Conservation (phyloP, 192 early-diverging fungal genomes). For the Coemansia sp. region DNA sequence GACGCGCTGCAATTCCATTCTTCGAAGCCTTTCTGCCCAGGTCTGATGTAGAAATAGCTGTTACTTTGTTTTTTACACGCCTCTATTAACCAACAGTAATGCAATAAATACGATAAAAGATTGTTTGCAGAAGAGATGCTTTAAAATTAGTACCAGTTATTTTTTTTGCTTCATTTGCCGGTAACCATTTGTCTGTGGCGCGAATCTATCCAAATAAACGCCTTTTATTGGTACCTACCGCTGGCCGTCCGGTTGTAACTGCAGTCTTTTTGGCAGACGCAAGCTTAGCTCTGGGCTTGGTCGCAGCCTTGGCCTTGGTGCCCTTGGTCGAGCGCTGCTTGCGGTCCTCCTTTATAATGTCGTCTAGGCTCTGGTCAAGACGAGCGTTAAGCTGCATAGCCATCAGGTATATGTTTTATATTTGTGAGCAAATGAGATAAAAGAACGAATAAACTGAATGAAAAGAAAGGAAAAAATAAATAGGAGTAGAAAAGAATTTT, state of each 20-base stretch:
- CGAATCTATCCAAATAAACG: too few relatives aligned
- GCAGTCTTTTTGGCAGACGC: slow-evolving; percentile 17
- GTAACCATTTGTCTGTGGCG: slow-evolving; percentile 1
- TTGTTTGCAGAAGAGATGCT: background rate
- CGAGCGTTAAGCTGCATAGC: slow-evolving; percentile 30
- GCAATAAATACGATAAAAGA: background rate
- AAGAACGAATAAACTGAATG: background rate
- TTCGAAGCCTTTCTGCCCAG: slow-evolving; percentile 5
- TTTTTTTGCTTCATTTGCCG: slow-evolving; percentile 11
- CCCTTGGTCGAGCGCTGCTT: slow-evolving; percentile 3
- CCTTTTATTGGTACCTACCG: background rate
- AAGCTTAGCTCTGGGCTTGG: slow-evolving; percentile 8
- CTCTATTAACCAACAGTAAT: slow-evolving; percentile 21
- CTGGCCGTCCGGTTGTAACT: background rate
- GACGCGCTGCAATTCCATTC: slow-evolving; percentile 18
- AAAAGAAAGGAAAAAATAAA: background rate
- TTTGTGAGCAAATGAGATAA: background rate
- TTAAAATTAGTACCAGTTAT: slow-evolving; percentile 16
- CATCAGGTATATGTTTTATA: background rate
- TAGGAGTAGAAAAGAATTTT: background rate
- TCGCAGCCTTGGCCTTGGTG: slow-evolving; percentile 4
- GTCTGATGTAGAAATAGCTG: background rate
- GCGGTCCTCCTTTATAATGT: slow-evolving; percentile 40
- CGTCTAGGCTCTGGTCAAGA: slow-evolving; percentile 48
- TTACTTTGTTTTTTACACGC: slow-evolving; percentile 33